phyloP scores from a whole-genome alignment of 2,329 filamentous ascomycete genomes.

The Colletotrichum limetticola region DNA sequence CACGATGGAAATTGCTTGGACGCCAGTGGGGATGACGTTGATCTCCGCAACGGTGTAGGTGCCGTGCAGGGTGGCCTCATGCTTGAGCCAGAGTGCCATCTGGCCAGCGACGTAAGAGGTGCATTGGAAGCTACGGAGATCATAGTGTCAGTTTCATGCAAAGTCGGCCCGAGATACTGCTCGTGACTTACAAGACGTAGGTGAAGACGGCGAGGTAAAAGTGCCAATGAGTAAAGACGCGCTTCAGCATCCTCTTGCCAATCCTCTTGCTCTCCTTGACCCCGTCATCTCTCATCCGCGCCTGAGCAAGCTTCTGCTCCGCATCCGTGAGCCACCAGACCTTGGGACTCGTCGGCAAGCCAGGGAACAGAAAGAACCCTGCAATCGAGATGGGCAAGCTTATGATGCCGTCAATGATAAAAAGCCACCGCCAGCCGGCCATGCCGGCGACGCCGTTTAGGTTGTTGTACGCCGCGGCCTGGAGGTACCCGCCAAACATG shows the following conservation, averaged over 20 bases:
- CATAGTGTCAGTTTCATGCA: no score
- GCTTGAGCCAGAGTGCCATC: slow-evolving; percentile 37
- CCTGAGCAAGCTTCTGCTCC: slow-evolving; percentile 45
- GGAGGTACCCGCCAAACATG: slow-evolving; percentile 62
- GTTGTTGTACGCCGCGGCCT: slow-evolving; percentile 60
- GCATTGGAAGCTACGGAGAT: slow-evolving; percentile 25
- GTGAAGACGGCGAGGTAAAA: slow-evolving; percentile 40
- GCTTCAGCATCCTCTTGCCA: slow-evolving; percentile 40
- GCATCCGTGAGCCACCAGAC: slow-evolving; percentile 44
- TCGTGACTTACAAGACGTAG: slow-evolving; percentile 35
- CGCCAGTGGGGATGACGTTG: slow-evolving; percentile 35
- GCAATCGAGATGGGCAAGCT: slow-evolving; percentile 60
- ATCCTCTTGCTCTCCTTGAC: slow-evolving; percentile 36
- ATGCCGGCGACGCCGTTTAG: slow-evolving; percentile 57
- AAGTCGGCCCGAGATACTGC: no score
- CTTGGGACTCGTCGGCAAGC: slow-evolving; percentile 47
- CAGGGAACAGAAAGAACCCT: slow-evolving; percentile 55
- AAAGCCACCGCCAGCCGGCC: slow-evolving; percentile 59
- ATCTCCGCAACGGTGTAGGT: slow-evolving; percentile 31
- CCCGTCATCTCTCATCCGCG: slow-evolving; percentile 40
- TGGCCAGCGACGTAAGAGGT: slow-evolving; percentile 35
- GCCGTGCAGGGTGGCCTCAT: slow-evolving; percentile 34
- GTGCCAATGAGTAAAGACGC: slow-evolving; percentile 42
- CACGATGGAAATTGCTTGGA: slow-evolving; percentile 39
- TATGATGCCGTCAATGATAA: slow-evolving; percentile 64